Evolutionary conservation across 805 yeast species (phyloP), one percentile per base, ranked within the genome.

Genomic region (Saturnispora serradocipensis): DNA sequence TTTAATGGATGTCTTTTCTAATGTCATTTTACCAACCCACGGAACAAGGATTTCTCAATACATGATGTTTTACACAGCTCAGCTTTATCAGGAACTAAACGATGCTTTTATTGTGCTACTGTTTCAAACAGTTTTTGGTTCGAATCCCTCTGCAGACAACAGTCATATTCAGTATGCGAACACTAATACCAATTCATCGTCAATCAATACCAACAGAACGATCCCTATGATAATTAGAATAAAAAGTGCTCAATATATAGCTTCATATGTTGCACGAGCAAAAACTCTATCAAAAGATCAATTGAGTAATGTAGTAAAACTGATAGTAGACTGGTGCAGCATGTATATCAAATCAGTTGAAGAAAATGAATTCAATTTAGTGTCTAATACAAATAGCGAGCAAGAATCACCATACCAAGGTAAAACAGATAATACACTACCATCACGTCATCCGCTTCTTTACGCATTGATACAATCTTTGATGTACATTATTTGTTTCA

Each of bases 391-490:
- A 18, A 22, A 27, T n/a, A 10, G 13, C 11, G 22, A 45, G n/a
- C 15, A 15, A n/a, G 40, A 28, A 22, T 28, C 16, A 2, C 51
- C 51, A 20, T 43, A 40, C 16, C 45, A 50, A 22, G 47, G 47
- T 69, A 50, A 45, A 45, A 40, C 49, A 11, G 47, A 50, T 22
- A 27, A 25, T 42, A 76, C 52, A 25, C 25, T 49, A 11, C 52
- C 52, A 3, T 25, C 52, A 30, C 78, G 79, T 13, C 58, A 55
- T 50, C 47, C 58, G n/a, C 27, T 55, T 67, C 86, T 93, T 56
- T 91, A 91, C 65, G 87, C 96, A 7, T 86, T 91, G 3, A 84
- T 89, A 61, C 99, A 91, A 68, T 88, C 96, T 0, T 71, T 93
- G 52, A 73, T 91, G 54, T 91, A 91, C 68, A 88, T 93, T 18